Base-by-base conservation (phyloP, 768 basidiomycete species). In the Podaxis rugospora region DNA sequence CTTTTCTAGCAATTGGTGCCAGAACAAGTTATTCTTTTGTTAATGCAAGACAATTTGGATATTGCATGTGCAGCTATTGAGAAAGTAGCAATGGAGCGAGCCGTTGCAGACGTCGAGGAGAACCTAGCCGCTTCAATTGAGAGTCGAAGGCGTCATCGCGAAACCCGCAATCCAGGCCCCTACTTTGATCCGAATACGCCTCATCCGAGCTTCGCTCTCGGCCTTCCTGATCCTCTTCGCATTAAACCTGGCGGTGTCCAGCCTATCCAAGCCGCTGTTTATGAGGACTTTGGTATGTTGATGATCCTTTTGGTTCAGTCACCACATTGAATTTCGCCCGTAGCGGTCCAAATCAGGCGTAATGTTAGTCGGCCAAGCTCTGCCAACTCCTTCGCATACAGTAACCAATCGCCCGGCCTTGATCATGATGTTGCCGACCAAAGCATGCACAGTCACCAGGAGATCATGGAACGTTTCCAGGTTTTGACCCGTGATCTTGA, bases 1-100 rank as follows among this genome's bases (percentile, higher is more conserved):
- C 40, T 57, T 52, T 16, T 27, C 21, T 63, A 83, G 76, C 83
- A 91, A 74, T 81, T 88, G 70, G 83, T 95, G 11, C 76, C 93
- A 2, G 96, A 98, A 61, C 88, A 88, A 62, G 88, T 92, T 35
- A 76, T 92, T 52, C 72, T 81, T 6, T 78, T 95, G 35, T 81
- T 98, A 40, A 93, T 95, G 13, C 84, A 87, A 62, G 95, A 98
- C 66, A 98, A 99, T 67, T 80, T 97, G 54, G 95, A 98, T 47
- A 80, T 92, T 50, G 96, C 96, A 14, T 98, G 96, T 70, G 83
- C 85, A 57, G 92, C 94, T 7, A 95, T 99, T 64, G 95, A 98
- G 75, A 95, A 93, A 67, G 95, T 95, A 4, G 97, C 97, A 0
- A 97, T 97, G 91, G 95, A 98, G 67, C 86, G 93, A 61, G 95